Evolutionary conservation across 208 protist genomes (phyloP).

Genomic region (Trypanosoma boissoni): DNA sequence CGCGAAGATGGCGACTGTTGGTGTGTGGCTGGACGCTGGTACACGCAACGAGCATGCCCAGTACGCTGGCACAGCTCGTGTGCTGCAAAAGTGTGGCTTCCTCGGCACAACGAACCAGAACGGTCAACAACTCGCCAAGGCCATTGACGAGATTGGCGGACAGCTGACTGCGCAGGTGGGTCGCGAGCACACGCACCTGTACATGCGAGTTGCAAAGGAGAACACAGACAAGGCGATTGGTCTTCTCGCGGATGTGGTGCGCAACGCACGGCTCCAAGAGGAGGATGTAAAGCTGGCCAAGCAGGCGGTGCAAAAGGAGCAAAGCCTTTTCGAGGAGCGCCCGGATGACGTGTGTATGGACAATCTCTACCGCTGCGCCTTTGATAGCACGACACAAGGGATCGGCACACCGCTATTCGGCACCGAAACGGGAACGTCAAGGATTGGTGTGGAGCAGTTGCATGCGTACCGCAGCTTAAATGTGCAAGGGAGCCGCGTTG

Average conservation of each 20-base stretch:
- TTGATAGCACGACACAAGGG: conserved; percentile 88
- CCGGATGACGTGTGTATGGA: conserved; percentile 96
- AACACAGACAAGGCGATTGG: conserved; percentile 93
- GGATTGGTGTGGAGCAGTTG: conserved; percentile 73
- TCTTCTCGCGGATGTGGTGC: conserved; percentile 96
- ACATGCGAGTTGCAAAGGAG: conserved; percentile 93
- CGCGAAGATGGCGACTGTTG: conserved; percentile 94
- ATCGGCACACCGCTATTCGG: conserved; percentile 96
- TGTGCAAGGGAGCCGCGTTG: conserved; percentile 93
- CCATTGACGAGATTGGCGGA: conserved; percentile 96
- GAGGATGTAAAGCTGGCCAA: conserved; percentile 89
- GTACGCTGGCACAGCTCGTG: conserved; percentile 97
- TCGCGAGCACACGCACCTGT: conserved; percentile 96
- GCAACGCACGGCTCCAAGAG: conserved; percentile 90
- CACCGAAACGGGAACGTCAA: conserved; percentile 89
- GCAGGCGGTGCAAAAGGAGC: conserved; percentile 89
- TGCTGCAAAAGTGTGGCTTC: conserved; percentile 98
- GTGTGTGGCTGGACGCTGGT: conserved; percentile 96
- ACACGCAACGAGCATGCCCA: conserved; percentile 93
- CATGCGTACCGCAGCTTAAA: conserved; percentile 73
- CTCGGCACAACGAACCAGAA: conserved; percentile 93
- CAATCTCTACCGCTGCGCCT: conserved; percentile 92
- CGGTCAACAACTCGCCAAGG: conserved; percentile 83
- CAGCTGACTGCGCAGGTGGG: conserved; percentile 97
- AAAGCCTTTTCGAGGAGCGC: conserved; percentile 91